Evolutionary conservation across 192 early-diverging fungal genomes (phyloP).

Genomic region (Linnemannia schmuckeri): DNA sequence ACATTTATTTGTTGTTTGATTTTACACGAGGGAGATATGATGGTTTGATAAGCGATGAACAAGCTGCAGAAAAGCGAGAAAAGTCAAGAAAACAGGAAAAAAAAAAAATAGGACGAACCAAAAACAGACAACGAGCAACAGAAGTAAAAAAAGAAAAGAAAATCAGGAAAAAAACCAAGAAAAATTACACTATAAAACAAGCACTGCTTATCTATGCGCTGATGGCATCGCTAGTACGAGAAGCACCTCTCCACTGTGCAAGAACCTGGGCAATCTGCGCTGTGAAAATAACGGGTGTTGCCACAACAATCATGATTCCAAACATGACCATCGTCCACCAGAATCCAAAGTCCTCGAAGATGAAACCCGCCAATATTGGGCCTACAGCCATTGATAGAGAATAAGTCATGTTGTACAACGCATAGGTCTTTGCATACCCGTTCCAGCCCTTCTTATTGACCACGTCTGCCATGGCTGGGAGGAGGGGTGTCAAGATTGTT

Average conservation of each 20-base stretch:
- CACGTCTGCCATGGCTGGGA: slow-evolving; percentile 78
- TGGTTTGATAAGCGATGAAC: too few species aligned
- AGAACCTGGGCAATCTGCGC: slow-evolving; percentile 18
- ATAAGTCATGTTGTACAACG: slow-evolving; percentile 83
- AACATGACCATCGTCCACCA: slow-evolving; percentile 62
- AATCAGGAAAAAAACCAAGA: background rate
- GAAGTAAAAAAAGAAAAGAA: background rate
- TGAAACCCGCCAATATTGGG: slow-evolving; percentile 73
- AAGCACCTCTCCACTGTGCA: slow-evolving; percentile 5
- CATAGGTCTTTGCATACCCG: slow-evolving; percentile 73
- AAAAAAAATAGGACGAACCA: background rate
- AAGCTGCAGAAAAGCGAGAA: background rate
- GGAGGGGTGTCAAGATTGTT: slow-evolving; percentile 70
- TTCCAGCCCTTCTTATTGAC: slow-evolving; percentile 74
- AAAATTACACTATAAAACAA: too few species aligned
- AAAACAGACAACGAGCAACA: too few species aligned
- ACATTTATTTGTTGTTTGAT: background rate
- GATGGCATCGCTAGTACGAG: background rate
- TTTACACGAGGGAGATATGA: background rate
- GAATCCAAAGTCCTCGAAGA: slow-evolving; percentile 70
- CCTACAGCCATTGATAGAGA: slow-evolving; percentile 82
- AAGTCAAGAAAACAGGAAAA: background rate
- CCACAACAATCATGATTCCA: slow-evolving; percentile 25
- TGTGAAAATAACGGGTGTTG: slow-evolving; percentile 42
- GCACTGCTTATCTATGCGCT: slow-evolving; percentile 2